These are phyloP conservation scores for Capronia coronata DNA, from an alignment of 2,329 filamentous ascomycete genomes.

Conservation along the genomic window DNA sequence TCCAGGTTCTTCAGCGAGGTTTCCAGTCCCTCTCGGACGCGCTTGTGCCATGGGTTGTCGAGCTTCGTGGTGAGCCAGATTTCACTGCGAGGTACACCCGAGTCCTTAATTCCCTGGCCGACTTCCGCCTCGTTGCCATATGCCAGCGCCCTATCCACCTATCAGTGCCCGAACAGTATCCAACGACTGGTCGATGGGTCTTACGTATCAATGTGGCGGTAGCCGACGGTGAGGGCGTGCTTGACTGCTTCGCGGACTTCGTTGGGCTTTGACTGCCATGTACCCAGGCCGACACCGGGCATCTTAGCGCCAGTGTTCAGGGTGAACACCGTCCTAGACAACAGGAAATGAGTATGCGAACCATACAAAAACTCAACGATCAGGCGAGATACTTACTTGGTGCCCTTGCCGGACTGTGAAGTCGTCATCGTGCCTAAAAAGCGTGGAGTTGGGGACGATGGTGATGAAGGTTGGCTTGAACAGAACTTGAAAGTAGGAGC, in stretches of 20 bases:
- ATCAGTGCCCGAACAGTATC: background rate
- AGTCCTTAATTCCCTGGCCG: conserved; percentile 57
- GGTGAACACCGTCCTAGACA: conserved; percentile 28
- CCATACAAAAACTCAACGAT: background rate
- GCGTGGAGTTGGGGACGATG: conserved; percentile 1
- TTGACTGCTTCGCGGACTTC: conserved; percentile 67
- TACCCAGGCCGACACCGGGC: conserved; percentile 65
- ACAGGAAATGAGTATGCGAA: background rate
- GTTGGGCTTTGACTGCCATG: conserved; percentile 67
- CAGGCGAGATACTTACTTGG: conserved; percentile 18
- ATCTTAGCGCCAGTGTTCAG: conserved; percentile 37
- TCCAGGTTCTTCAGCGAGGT: conserved; percentile 58
- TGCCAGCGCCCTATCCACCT: conserved; percentile 50
- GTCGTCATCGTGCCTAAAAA: conserved; percentile 20
- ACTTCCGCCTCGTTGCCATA: conserved; percentile 72
- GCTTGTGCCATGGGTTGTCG: conserved; percentile 69
- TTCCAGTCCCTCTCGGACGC: conserved; percentile 54
- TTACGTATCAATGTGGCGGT: conserved; percentile 66
- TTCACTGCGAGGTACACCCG: conserved; percentile 58
- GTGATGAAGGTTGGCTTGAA: background rate
- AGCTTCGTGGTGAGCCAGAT: conserved; percentile 76
- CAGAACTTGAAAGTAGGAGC: background rate
- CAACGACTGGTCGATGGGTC: conserved; percentile 5
- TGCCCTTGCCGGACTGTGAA: conserved; percentile 23
- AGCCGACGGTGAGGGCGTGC: conserved; percentile 59